These are phyloP conservation scores for Pichia sp. DNA, from an alignment of 1,139 yeast genomes.

Conservation along the genomic window DNA sequence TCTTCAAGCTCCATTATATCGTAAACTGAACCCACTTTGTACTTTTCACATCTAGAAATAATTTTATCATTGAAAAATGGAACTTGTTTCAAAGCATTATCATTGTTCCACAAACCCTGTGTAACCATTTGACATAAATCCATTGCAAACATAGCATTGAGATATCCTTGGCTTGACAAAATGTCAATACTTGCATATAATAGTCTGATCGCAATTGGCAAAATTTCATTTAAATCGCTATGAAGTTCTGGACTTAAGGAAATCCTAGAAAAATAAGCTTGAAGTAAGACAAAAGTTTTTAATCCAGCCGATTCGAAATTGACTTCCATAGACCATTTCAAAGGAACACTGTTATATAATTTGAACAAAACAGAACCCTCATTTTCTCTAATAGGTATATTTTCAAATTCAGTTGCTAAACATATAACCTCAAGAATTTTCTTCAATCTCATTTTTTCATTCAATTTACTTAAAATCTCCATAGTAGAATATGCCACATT, in stretches of 20 bases:
- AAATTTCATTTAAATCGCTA: constrained; percentile 48
- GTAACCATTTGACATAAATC: constrained; percentile 84
- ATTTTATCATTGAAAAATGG: constrained; percentile 59
- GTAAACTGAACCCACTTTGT: constrained; percentile 62
- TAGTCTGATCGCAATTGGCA: constrained; percentile 44
- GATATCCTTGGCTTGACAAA: constrained; percentile 70
- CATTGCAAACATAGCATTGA: constrained; percentile 78
- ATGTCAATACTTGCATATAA: constrained; percentile 69
- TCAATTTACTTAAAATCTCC: constrained; percentile 49
- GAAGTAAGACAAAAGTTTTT: constrained; percentile 70
- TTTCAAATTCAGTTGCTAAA: constrained; percentile 64
- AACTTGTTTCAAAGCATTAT: constrained; percentile 72
- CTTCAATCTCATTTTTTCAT: constrained; percentile 50
- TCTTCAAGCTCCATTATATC: constrained; percentile 85
- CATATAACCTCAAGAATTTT: constrained; percentile 62
- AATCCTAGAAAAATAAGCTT: constrained; percentile 72
- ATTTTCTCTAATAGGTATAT: constrained; percentile 51
- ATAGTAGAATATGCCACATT: constrained; percentile 59
- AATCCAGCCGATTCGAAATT: constrained; percentile 50
- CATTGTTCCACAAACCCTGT: constrained; percentile 83
- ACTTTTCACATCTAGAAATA: constrained; percentile 50
- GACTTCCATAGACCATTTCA: constrained; percentile 38
- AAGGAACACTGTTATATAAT: constrained; percentile 56
- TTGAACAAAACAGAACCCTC: constrained; percentile 46
- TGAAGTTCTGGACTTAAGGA: constrained; percentile 53